Percentiles rank a stretch among this genome's conserved stretches.
These are phyloP conservation scores for Elsinoe australis DNA, from an alignment of 2,329 filamentous ascomycete species.

Conservation along the genomic window DNA sequence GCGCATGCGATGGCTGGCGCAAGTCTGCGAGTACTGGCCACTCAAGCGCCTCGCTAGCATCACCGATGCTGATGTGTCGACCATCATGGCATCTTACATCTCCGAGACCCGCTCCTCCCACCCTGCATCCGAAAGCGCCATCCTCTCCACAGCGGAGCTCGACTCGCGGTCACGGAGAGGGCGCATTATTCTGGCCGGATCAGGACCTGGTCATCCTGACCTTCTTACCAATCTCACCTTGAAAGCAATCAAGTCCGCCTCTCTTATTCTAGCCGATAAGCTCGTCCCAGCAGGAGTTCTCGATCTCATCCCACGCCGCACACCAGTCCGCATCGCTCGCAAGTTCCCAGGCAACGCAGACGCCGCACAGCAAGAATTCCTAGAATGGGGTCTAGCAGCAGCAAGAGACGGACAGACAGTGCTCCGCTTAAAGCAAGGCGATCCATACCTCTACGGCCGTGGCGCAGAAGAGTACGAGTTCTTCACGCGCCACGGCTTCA, in stretches of 20 bases:
- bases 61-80: slow-evolving; percentile 68
- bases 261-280: slow-evolving; percentile 78
- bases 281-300: slow-evolving; percentile 78
- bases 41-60: slow-evolving; percentile 72
- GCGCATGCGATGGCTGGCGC: slow-evolving; percentile 84
- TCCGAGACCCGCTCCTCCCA: slow-evolving; percentile 29
- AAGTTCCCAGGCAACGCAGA: slow-evolving; percentile 98
- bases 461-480: slow-evolving; percentile 88
- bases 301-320: slow-evolving; percentile 81
- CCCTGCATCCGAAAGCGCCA: slow-evolving; percentile 25
- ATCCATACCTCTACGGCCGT: slow-evolving; percentile 91
- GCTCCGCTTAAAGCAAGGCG: slow-evolving; percentile 86
- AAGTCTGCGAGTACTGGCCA: slow-evolving; percentile 99
- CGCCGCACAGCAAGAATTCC: slow-evolving; percentile 80
- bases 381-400: slow-evolving; percentile 66
- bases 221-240: slow-evolving; percentile 77
- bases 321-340: slow-evolving; percentile 81
- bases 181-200: slow-evolving; percentile 79
- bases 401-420: slow-evolving; percentile 66
- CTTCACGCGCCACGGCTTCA: slow-evolving; percentile 65
- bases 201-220: slow-evolving; percentile 86
- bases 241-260: slow-evolving; percentile 65
- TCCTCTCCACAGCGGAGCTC: slow-evolving; percentile 25
- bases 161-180: slow-evolving; percentile 43
- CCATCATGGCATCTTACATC: slow-evolving; percentile 66